A percentile compares a stretch with the other conserved stretches of the same genome.
Evolutionary conservation across 192 early-diverging fungal genomes (phyloP).

Genomic region (Nowakowskiella sp.): DNA sequence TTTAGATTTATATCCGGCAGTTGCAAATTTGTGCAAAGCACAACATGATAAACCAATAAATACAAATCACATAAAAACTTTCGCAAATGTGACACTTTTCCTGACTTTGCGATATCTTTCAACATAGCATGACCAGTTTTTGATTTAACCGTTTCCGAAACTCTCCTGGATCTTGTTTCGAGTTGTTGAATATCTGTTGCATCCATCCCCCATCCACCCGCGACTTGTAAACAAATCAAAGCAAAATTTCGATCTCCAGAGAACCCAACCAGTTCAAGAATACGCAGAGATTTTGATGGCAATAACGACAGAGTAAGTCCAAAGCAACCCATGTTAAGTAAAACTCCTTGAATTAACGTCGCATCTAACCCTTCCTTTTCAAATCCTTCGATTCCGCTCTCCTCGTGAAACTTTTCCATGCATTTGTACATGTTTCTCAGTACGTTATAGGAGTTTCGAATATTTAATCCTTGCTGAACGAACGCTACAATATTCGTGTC

Average conservation of each 20-base stretch:
- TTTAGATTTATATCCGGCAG: slow-evolving; percentile 58
- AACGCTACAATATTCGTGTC: slow-evolving; percentile 70
- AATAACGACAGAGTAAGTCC: slow-evolving; percentile 71
- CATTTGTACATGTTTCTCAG: slow-evolving; percentile 39
- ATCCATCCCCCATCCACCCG: slow-evolving; percentile 59
- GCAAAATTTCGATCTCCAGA: slow-evolving; percentile 66
- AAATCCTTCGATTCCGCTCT: slow-evolving; percentile 27
- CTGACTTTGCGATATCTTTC: background rate
- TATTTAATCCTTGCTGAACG: slow-evolving; percentile 68
- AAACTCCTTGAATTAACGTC: slow-evolving; percentile 73
- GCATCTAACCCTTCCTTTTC: slow-evolving; percentile 59
- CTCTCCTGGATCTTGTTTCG: background rate
- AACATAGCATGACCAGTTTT: background rate
- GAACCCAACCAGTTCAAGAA: slow-evolving; percentile 82
- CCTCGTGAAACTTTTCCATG: slow-evolving; percentile 23
- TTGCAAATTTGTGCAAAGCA: slow-evolving; percentile 61
- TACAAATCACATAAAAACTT: slow-evolving; percentile 71
- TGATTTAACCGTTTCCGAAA: background rate
- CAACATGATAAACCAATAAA: slow-evolving; percentile 65
- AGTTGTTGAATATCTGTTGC: slow-evolving; percentile 1
- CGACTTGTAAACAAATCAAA: slow-evolving; percentile 60
- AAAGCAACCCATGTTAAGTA: slow-evolving; percentile 69
- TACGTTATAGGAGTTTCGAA: slow-evolving; percentile 58
- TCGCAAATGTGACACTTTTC: slow-evolving; percentile 38
- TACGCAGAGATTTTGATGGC: slow-evolving; percentile 58